Conservation (phyloP, 345 rosid species). For the Combretum micranthum region DNA sequence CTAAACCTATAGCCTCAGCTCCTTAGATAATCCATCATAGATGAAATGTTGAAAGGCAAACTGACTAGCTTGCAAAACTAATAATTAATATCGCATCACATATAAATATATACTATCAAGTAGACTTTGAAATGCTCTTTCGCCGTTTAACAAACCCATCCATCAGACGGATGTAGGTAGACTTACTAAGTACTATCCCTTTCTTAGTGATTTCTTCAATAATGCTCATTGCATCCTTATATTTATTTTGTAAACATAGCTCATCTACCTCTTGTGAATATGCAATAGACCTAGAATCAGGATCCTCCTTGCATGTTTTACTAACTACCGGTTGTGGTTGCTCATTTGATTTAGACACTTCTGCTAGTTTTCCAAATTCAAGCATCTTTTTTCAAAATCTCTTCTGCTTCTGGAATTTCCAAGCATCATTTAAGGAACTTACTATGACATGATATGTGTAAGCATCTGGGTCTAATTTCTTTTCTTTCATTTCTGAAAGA, state of each 20-base stretch:
- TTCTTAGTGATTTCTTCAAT: constrained; percentile 31
- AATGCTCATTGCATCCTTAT: constrained; percentile 42
- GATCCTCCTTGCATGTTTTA: constrained; percentile 24
- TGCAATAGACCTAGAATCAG: constrained; percentile 28
- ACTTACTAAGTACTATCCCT: constrained; percentile 29
- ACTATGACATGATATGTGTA: constrained; percentile 59
- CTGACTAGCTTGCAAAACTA: not conserved
- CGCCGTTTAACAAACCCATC: constrained; percentile 46
- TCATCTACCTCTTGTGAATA: constrained; percentile 56
- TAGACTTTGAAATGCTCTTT: constrained; percentile 36
- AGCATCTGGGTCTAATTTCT: constrained; percentile 49
- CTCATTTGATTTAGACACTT: constrained; percentile 21
- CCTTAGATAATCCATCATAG: too few species aligned
- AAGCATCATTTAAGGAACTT: constrained; percentile 41
- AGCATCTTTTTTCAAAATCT: constrained; percentile 40
- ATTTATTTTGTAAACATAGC: constrained; percentile 56
- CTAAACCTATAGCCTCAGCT: too few species aligned
- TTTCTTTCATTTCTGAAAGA: constrained; percentile 59
- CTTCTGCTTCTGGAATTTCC: constrained; percentile 48
- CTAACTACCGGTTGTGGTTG: constrained; percentile 9
- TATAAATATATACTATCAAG: constrained; percentile 1
- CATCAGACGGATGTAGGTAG: constrained; percentile 42
- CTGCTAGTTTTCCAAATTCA: constrained; percentile 29
- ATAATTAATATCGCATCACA: not conserved
- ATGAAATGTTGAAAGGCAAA: too few species aligned